Evolutionary conservation across 1,139 yeast genomes (phyloP).

Genomic region (Candida buenavistaensis): DNA sequence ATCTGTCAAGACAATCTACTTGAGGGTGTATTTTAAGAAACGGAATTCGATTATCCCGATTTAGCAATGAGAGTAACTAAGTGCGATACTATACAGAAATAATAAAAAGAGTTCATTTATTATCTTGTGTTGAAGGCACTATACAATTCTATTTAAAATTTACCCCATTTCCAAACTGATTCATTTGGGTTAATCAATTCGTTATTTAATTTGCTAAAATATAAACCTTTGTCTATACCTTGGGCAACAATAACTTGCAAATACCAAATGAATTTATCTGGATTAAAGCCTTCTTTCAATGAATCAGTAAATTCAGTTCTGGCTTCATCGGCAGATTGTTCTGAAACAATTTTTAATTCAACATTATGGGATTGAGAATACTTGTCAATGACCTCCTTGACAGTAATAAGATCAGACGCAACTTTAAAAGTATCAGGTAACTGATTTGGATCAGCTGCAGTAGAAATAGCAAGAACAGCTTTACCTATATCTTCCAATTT

Average conservation of each 20-base stretch:
- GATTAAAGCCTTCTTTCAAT: conserved; percentile 31
- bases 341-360: conserved; percentile 27
- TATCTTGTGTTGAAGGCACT: no score
- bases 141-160: conserved; percentile 6
- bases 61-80: no score
- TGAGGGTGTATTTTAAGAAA: no score
- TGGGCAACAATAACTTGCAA: conserved; percentile 25
- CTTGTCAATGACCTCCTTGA: conserved; percentile 36
- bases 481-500: conserved; percentile 49
- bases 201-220: conserved; percentile 36
- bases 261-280: conserved; percentile 30
- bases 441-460: conserved; percentile 26
- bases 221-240: conserved; percentile 37
- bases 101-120: no score
- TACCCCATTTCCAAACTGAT: conserved; percentile 52
- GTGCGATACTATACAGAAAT: no score
- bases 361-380: conserved; percentile 44
- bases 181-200: conserved; percentile 58
- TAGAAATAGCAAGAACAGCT: conserved; percentile 39
- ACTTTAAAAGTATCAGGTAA: conserved; percentile 50
- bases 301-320: conserved; percentile 28
- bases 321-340: conserved; percentile 25
- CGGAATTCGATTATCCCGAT: no score
- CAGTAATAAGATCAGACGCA: conserved; percentile 40
- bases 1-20: no score